phyloP scores from a whole-genome alignment of 257 asterid genomes.

The Asclepias syriaca region DNA sequence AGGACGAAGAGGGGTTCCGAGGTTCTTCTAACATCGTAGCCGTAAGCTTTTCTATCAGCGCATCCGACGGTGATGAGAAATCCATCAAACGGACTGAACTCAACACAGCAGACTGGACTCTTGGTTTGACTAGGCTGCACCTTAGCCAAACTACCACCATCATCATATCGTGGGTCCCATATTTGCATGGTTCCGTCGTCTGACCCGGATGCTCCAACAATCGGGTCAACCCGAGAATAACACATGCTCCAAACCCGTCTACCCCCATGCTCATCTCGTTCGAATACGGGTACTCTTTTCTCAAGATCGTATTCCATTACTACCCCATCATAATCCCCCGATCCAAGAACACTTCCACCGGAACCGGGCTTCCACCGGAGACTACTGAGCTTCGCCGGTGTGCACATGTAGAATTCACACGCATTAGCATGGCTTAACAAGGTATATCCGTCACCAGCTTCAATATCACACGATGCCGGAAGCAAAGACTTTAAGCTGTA shows the following conservation, averaged over 20 bases:
- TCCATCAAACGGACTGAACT: conserved; percentile 64
- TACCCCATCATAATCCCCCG: conserved; percentile 88
- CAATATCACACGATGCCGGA: not conserved
- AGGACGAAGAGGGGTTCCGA: conserved; percentile 45
- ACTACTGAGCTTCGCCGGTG: conserved; percentile 88
- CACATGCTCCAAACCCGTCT: conserved; percentile 88
- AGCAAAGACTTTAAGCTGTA: conserved; percentile 34
- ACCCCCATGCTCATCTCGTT: conserved; percentile 95
- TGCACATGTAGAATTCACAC: conserved; percentile 61
- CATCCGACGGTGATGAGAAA: conserved; percentile 53
- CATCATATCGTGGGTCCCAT: conserved; percentile 77
- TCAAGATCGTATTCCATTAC: conserved; percentile 83
- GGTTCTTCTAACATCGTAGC: conserved; percentile 53
- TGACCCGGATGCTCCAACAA: conserved; percentile 80
- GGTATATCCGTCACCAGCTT: not conserved
- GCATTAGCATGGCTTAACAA: conserved; percentile 47
- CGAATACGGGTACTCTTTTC: conserved; percentile 62
- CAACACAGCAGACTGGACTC: conserved; percentile 76
- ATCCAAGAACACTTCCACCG: conserved; percentile 55
- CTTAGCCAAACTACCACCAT: conserved; percentile 26
- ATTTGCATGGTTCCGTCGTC: conserved; percentile 91
- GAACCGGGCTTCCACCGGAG: conserved; percentile 82
- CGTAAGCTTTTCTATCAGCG: conserved; percentile 57
- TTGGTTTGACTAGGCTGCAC: conserved; percentile 41
- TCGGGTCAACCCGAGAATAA: conserved; percentile 48